Base-by-base conservation (phyloP, 2,329 filamentous ascomycete species). In the Aspergillus texensis region DNA sequence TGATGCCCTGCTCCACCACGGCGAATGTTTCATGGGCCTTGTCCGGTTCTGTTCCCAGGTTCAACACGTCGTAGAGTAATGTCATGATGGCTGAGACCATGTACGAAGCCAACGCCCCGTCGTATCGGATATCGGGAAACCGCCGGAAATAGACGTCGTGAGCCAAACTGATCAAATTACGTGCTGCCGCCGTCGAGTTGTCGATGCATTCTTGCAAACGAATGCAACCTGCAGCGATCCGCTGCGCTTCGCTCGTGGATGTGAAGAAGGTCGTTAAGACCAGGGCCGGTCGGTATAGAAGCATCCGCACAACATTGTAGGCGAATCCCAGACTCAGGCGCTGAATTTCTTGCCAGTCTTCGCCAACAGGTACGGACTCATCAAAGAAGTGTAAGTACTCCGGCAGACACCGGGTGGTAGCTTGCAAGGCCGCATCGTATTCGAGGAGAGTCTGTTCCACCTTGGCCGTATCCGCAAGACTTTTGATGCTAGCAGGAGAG, bases 311-410 rank as follows among this genome's bases (percentile, higher is more conserved):
- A 1, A 60, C 30, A 32, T 65, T 57, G 39, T 65, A 67, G 45
- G 45, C 50, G 19, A 61, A 54, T 2, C 65, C 65, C 4, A 65
- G 36, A 12, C 52, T 57, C 30, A 65, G 24, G n/a, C 65, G 56
- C 39, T 67, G 65, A 50, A 67, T 61, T 43, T 67, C 65, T 28
- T 67, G 65, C 65, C 65, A 67, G 36, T 58, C 57, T 9, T 56
- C 55, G 6, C 60, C 63, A 46, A 65, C 36, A 1, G 65, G 60
- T n/a, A 57, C 26, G 14, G 41, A 34, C 14, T 62, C 55, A 28
- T 67, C 65, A 39, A 65, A 65, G 46, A 67, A 65, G n/a, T 65
- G 63, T 3, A 67, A 56, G 45, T 65, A 67, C 9, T 46, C 36
- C 2, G 65, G 63, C 14, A 65, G 41, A 4, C 36, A 39, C 4